Conservation (phyloP, 768 basidiomycete genomes). For the Cyclocybe aegerita region DNA sequence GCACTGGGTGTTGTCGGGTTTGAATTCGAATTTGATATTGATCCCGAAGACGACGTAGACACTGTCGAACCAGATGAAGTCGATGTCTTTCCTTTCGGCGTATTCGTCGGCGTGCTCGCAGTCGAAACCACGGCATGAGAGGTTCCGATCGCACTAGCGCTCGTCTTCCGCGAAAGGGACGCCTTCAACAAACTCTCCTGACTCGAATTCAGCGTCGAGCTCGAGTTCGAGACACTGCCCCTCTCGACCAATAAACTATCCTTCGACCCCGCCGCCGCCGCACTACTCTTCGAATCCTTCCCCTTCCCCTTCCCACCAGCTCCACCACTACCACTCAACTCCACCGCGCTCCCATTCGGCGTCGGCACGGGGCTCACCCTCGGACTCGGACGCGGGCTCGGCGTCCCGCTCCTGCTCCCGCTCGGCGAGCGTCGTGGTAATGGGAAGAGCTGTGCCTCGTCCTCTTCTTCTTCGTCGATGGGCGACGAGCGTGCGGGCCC, state of each 20-base stretch:
- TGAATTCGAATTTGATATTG: conserved; percentile 5
- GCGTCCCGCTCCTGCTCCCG: conserved; percentile 36
- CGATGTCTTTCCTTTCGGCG: no score
- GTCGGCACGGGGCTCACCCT: conserved; percentile 30
- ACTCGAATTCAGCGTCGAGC: conserved; percentile 2
- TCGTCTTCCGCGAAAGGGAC: conserved; percentile 16
- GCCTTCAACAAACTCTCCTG: conserved; percentile 18
- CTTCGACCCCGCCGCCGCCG: conserved; percentile 14
- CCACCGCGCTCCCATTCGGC: conserved; percentile 26
- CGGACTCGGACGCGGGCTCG: conserved; percentile 20
- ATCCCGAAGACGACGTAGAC: conserved; percentile 3
- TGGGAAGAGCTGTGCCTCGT: conserved; percentile 58
- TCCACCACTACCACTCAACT: conserved; percentile 18
- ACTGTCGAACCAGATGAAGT: not conserved
- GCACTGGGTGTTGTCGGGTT: not conserved
- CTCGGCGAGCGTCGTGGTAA: conserved; percentile 55
- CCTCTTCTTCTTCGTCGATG: conserved; percentile 56
- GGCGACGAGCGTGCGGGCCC: conserved; percentile 24
- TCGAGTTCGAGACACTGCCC: not conserved
- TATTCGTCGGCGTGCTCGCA: not conserved
- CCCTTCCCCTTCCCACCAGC: not conserved
- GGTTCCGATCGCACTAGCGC: not conserved
- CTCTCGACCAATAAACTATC: conserved; percentile 18
- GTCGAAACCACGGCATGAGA: not conserved
- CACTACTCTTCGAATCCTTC: conserved; percentile 3